phyloP scores from a whole-genome alignment of 139 green algal genomes.

The Pseudopediastrum boryanum region DNA sequence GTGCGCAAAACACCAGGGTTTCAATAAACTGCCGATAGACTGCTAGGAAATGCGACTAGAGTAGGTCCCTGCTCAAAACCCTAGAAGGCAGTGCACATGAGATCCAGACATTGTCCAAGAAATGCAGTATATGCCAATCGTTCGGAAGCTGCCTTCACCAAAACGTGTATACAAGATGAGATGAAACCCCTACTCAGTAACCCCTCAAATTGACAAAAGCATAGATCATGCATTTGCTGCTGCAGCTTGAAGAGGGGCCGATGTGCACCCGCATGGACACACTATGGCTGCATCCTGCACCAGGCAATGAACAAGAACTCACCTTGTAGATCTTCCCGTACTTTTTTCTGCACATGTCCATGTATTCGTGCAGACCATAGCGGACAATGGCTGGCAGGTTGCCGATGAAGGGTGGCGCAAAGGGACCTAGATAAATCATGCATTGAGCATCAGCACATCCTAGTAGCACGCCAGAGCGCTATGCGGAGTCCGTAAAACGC shows the following conservation, averaged over 20 bases:
- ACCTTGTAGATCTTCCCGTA: slow-evolving; percentile 55
- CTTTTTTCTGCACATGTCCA: slow-evolving; percentile 33
- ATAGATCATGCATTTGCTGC: neutral
- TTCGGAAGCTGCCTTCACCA: neutral
- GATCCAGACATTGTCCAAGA: too few species aligned
- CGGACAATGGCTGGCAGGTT: slow-evolving; percentile 37
- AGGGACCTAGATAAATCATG: slow-evolving; percentile 8
- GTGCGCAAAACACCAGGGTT: too few species aligned
- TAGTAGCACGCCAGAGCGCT: too few species aligned
- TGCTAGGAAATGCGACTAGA: too few species aligned
- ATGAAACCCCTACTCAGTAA: neutral
- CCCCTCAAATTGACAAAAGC: neutral
- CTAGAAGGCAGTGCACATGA: too few species aligned
- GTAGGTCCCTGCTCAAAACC: too few species aligned
- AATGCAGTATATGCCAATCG: neutral
- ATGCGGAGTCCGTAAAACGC: too few species aligned
- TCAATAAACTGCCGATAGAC: too few species aligned
- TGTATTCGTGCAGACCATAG: slow-evolving; percentile 32
- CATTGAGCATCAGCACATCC: too few species aligned
- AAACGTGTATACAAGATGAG: neutral
- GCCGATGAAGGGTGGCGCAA: slow-evolving; percentile 38
- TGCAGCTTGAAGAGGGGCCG: neutral
- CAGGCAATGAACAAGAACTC: neutral
- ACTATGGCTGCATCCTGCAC: neutral
- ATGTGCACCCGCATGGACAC: neutral